Evolutionary conservation across 768 basidiomycete species (phyloP).

Genomic region (Pleurotus djamor): DNA sequence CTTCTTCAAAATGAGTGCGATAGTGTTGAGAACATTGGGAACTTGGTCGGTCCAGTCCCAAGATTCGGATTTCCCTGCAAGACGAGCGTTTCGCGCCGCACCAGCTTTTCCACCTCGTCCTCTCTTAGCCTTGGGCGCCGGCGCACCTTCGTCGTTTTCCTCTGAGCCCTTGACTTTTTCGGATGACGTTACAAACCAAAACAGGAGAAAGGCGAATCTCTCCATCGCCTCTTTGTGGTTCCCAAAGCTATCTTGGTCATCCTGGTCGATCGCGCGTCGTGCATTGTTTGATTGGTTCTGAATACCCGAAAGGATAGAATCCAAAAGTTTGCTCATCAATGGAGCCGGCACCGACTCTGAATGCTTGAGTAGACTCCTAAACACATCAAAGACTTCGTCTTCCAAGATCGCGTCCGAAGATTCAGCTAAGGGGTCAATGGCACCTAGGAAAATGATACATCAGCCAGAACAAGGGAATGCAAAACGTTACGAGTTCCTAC

Average conservation of each 20-base stretch:
- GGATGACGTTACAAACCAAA: constrained; percentile 84
- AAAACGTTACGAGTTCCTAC: no score
- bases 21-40: constrained; percentile 61
- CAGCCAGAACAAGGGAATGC: not conserved
- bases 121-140: constrained; percentile 47
- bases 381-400: constrained; percentile 73
- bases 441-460: constrained; percentile 41
- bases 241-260: constrained; percentile 58
- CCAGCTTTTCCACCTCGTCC: constrained; percentile 61
- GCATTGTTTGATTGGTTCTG: constrained; percentile 64
- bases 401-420: constrained; percentile 72
- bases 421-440: constrained; percentile 78
- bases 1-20: constrained; percentile 66
- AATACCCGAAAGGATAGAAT: constrained; percentile 80
- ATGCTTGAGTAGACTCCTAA: constrained; percentile 79
- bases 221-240: constrained; percentile 78
- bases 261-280: constrained; percentile 67
- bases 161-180: constrained; percentile 69
- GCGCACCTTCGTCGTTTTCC: constrained; percentile 40
- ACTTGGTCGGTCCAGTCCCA: constrained; percentile 86
- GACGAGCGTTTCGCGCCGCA: constrained; percentile 25
- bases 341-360: constrained; percentile 58
- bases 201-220: constrained; percentile 88
- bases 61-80: constrained; percentile 41
- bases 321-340: constrained; percentile 83